phyloP scores from a whole-genome alignment of 768 basidiomycete genomes.

The Psilocybe azurescens region DNA sequence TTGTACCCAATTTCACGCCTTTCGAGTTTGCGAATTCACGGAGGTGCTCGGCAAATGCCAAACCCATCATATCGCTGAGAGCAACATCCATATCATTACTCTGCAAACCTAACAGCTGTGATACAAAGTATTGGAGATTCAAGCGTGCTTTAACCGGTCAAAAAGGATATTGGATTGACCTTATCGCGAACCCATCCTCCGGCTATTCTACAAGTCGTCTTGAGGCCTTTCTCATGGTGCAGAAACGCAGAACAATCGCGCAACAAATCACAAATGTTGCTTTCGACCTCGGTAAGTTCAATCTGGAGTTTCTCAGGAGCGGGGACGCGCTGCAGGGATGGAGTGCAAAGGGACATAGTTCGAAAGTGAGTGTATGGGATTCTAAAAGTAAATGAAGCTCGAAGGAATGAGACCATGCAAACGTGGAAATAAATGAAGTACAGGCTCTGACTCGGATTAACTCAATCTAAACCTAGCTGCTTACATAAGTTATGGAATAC shows the following conservation, averaged over 20 bases:
- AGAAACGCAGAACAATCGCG: slow-evolving; percentile 75
- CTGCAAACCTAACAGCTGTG: slow-evolving; percentile 77
- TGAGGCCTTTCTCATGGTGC: slow-evolving; percentile 53
- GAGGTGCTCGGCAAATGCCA: slow-evolving; percentile 84
- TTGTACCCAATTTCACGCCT: slow-evolving; percentile 56
- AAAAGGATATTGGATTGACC: slow-evolving; percentile 48
- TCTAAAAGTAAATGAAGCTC: not conserved
- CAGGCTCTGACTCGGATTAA: too few species aligned
- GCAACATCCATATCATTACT: slow-evolving; percentile 96
- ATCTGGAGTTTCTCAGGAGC: slow-evolving; percentile 43
- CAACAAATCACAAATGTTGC: slow-evolving; percentile 74
- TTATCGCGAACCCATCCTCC: slow-evolving; percentile 99
- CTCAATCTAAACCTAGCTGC: too few species aligned
- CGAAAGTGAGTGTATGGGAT: not conserved
- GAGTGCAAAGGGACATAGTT: slow-evolving; percentile 22
- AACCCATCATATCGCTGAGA: slow-evolving; percentile 86
- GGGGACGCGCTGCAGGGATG: slow-evolving; percentile 18
- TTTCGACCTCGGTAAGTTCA: slow-evolving; percentile 70
- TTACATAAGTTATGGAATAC: too few species aligned
- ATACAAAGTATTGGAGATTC: slow-evolving; percentile 1
- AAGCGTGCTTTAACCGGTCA: not conserved
- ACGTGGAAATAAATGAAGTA: too few species aligned
- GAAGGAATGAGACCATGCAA: not conserved
- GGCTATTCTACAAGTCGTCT: slow-evolving; percentile 84
- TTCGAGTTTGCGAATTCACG: slow-evolving; percentile 61